Percentiles rank a stretch among this genome's conserved stretches.
These are phyloP conservation scores for Amanita subjunquillea DNA, from an alignment of 768 basidiomycete genomes.

Conservation along the genomic window DNA sequence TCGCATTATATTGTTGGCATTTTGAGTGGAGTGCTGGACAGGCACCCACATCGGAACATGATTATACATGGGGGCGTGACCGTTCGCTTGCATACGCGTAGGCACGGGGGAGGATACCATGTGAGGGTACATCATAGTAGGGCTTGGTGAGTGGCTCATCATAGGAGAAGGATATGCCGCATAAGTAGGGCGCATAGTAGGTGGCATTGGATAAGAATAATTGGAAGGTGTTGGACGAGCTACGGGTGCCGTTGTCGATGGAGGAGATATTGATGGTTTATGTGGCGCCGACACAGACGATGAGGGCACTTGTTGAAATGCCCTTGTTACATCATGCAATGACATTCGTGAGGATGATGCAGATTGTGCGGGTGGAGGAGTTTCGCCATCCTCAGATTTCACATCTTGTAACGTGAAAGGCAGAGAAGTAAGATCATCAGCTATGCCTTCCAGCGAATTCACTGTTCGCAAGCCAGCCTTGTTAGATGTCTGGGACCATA, in stretches of 20 bases:
- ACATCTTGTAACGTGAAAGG: slow-evolving; percentile 80
- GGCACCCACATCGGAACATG: slow-evolving; percentile 62
- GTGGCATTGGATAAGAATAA: slow-evolving; percentile 32
- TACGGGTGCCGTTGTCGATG: slow-evolving; percentile 34
- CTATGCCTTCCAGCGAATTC: slow-evolving; percentile 79
- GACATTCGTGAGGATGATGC: slow-evolving; percentile 67
- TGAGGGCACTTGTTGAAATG: slow-evolving; percentile 78
- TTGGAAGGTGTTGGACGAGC: slow-evolving; percentile 25
- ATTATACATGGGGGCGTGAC: slow-evolving; percentile 45
- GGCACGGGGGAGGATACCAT: slow-evolving; percentile 57
- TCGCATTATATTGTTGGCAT: slow-evolving; percentile 42
- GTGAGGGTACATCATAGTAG: slow-evolving; percentile 55
- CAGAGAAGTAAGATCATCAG: slow-evolving; percentile 70
- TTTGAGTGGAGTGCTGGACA: slow-evolving; percentile 35
- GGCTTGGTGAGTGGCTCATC: slow-evolving; percentile 63
- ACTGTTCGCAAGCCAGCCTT: slow-evolving; percentile 55
- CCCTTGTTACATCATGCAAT: slow-evolving; percentile 71
- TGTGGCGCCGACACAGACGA: slow-evolving; percentile 39
- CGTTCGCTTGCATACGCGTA: slow-evolving; percentile 49
- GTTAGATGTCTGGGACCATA: slow-evolving; percentile 75
- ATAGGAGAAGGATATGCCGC: slow-evolving; percentile 56
- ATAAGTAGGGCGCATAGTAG: slow-evolving; percentile 49
- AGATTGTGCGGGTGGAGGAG: slow-evolving; percentile 54
- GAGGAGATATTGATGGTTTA: slow-evolving; percentile 42
- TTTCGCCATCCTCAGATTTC: slow-evolving; percentile 79